A percentile compares a stretch with the other conserved stretches of the same genome.
phyloP scores from a whole-genome alignment of 176 grass and related monocot species.

The Ananas comosus region DNA sequence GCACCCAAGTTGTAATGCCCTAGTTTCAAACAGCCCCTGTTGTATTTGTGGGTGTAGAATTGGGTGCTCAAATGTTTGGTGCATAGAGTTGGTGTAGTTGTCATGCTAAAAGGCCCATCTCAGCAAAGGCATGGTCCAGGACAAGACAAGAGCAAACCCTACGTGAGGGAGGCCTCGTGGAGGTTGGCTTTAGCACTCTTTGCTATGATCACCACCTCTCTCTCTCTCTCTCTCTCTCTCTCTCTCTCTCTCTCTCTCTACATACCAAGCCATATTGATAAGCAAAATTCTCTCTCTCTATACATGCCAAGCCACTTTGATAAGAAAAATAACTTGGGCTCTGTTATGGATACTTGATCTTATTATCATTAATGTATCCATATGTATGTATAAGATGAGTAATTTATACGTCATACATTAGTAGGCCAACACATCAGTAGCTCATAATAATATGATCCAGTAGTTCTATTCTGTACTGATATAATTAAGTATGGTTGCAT shows the following conservation, averaged over 20 bases:
- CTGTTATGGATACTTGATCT: neutral
- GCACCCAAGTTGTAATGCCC: neutral
- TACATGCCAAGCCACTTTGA: neutral
- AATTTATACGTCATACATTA: too few species aligned
- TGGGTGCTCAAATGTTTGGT: neutral
- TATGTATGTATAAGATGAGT: too few species aligned
- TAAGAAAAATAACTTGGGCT: neutral
- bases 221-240: neutral
- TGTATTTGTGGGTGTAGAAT: neutral
- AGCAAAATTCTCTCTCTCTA: neutral
- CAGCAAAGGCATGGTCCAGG: slow-evolving; percentile 1
- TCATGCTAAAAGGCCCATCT: neutral
- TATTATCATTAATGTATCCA: too few species aligned
- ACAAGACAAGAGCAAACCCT: slow-evolving; percentile 17
- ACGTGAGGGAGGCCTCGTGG: slow-evolving; percentile 17
- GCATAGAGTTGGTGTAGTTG: neutral
- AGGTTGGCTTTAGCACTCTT: neutral
- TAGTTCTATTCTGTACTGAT: too few species aligned
- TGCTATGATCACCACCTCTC: neutral
- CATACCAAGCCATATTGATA: neutral
- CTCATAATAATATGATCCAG: too few species aligned
- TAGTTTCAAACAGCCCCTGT: neutral
- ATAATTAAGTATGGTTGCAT: too few species aligned
- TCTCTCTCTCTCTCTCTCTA: neutral
- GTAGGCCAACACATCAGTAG: too few species aligned